Conservation (phyloP, 2,329 filamentous ascomycete species). For the Metarhizium robertsii region DNA sequence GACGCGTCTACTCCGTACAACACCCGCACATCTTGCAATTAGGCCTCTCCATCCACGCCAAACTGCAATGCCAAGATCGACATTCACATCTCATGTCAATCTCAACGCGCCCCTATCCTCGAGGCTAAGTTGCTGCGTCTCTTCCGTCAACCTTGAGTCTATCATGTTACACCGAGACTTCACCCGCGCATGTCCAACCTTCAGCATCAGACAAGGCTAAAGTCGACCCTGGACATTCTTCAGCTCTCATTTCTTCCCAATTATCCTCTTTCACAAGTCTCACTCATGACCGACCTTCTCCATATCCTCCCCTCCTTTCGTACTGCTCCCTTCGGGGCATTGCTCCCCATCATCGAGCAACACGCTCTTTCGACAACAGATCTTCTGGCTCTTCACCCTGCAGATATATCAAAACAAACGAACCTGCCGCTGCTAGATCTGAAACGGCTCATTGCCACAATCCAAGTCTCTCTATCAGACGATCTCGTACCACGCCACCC, state of each 20-base stretch:
- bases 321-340: conserved; percentile 58
- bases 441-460: conserved; percentile 58
- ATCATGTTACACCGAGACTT: too few species aligned
- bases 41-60: too few species aligned
- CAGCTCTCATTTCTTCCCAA: too few species aligned
- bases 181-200: too few species aligned
- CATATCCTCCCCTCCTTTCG: conserved; percentile 75
- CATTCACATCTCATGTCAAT: too few species aligned
- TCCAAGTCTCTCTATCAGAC: conserved; percentile 57
- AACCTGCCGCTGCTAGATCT: conserved; percentile 73
- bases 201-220: background rate
- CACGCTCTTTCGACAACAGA: conserved; percentile 71
- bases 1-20: too few species aligned
- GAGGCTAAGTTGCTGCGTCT: too few species aligned
- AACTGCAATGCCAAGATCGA: too few species aligned
- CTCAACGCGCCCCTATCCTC: too few species aligned
- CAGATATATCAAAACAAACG: conserved; percentile 78
- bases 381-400: conserved; percentile 71
- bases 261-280: background rate
- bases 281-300: conserved; percentile 74
- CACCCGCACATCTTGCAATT: too few species aligned
- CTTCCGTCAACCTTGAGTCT: too few species aligned
- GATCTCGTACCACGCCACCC: conserved; percentile 35
- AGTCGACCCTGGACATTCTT: background rate
- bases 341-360: conserved; percentile 72